Base-by-base conservation (phyloP, 2,329 filamentous ascomycete species). In the Coniosporium tulheliwenetii region DNA sequence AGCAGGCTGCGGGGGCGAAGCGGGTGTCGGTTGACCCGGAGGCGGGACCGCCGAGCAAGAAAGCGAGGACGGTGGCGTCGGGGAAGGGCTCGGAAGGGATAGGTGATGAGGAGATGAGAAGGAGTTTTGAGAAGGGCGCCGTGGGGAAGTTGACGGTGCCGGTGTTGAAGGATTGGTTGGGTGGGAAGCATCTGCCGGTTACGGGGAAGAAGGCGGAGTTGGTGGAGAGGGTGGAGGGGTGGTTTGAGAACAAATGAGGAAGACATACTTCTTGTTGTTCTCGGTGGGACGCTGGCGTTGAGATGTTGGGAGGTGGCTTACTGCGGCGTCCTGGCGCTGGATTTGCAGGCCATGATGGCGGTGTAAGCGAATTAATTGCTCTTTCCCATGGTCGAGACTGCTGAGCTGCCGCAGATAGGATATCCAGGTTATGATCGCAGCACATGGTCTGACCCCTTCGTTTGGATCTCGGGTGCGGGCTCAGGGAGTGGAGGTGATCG, bases 31-130 rank as follows among this genome's bases (percentile, higher is more conserved):
- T 3, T 45, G 50, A 5, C 44, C 47, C 2, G 48, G 51, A 10
- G 48, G 55, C 37, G 52, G 50, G 5, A 49, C 47, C 10, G 50
- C 50, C 2, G 41, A 50, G 59, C 14, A 74, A 71, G 51, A 53
- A 57, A 0, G 62, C 7, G 8, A 19, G 10, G 50, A 52, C 26
- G 49, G 51, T 13, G 52, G 46, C 7, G 40, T 32, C 10, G 49
- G 36, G 15, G 26, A 44, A 3, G 41, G 49, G 54, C n/a, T 48
- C 45, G 1, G 51, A 44, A n/a, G 58, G 50, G 0, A 40, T 63
- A 31, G 61, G 51, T 10, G 66, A 70, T 42, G 54, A 57, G 36
- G 57, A 64, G 29, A 68, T 72, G 63, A 58, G 58, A 26, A 48
- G 44, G 5, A 50, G 61, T 3, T 69, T 61, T 43, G 56, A 65